These are phyloP conservation scores for Backusella mclennaniae DNA, from an alignment of 192 early-diverging fungal species.

Conservation along the genomic window DNA sequence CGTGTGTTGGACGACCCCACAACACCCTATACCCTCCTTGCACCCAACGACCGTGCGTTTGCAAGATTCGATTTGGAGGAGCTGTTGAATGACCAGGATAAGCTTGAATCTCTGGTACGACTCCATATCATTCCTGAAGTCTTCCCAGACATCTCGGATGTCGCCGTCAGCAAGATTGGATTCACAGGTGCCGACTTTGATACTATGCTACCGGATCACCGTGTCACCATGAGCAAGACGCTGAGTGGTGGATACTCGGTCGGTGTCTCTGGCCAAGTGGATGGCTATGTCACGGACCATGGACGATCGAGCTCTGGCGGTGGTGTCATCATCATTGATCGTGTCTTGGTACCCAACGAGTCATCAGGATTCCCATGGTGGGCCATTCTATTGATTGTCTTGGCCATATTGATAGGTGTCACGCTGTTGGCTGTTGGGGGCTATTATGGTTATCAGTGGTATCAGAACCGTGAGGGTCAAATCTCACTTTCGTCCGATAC, in stretches of 20 bases:
- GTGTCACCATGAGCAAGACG: conserved; percentile 7
- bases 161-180: neutral
- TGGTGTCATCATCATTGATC: conserved; percentile 33
- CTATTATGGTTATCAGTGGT: conserved; percentile 26
- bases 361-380: conserved; percentile 20
- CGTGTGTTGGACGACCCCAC: neutral
- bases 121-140: conserved; percentile 60
- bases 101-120: conserved; percentile 50
- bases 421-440: neutral
- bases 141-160: conserved; percentile 7
- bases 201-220: conserved; percentile 9
- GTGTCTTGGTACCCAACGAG: conserved; percentile 18
- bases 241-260: conserved; percentile 5
- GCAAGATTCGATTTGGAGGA: conserved; percentile 32
- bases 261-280: conserved; percentile 2
- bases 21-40: conserved; percentile 42
- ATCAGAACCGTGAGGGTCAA: conserved; percentile 11
- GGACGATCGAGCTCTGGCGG: conserved; percentile 26
- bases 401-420: neutral
- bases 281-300: conserved; percentile 9
- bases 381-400: conserved; percentile 18
- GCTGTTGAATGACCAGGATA: conserved; percentile 33
- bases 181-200: conserved; percentile 12
- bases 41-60: conserved; percentile 52
- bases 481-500: neutral